These are phyloP conservation scores for Apiospora koreana DNA, from an alignment of 2,329 filamentous ascomycete species.

Conservation along the genomic window DNA sequence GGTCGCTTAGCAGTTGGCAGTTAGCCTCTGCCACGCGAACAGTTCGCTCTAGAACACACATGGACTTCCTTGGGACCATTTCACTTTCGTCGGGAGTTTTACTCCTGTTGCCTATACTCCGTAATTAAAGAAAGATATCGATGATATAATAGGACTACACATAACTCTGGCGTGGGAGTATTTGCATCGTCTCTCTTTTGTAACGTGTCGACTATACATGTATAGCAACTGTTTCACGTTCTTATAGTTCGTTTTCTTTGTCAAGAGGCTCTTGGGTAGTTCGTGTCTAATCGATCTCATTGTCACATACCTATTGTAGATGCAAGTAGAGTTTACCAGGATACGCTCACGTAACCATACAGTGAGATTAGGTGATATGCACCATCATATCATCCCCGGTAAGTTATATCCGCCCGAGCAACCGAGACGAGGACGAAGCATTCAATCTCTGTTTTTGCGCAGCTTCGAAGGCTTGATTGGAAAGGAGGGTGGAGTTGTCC, in stretches of 20 bases:
- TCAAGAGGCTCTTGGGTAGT: too few relatives aligned
- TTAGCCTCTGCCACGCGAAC: background rate
- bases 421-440: background rate
- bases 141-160: too few relatives aligned
- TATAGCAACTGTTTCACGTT: too few relatives aligned
- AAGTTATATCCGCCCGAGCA: background rate
- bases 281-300: too few relatives aligned
- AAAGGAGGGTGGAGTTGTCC: background rate
- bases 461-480: background rate
- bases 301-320: too few relatives aligned
- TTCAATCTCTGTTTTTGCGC: background rate
- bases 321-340: too few relatives aligned
- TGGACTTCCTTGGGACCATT: background rate
- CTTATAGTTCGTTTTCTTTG: too few relatives aligned
- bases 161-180: too few relatives aligned
- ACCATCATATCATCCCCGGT: background rate
- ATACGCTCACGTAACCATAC: too few relatives aligned
- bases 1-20: background rate
- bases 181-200: too few relatives aligned
- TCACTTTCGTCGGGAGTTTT: background rate
- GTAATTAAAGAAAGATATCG: background rate
- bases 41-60: background rate
- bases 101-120: too few relatives aligned
- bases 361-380: background rate
- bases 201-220: too few relatives aligned